Percentiles rank a stretch among this genome's conserved stretches.
These are phyloP conservation scores for Nitzschia putrida DNA, from an alignment of 108 stramenopile genomes.

Conservation along the genomic window DNA sequence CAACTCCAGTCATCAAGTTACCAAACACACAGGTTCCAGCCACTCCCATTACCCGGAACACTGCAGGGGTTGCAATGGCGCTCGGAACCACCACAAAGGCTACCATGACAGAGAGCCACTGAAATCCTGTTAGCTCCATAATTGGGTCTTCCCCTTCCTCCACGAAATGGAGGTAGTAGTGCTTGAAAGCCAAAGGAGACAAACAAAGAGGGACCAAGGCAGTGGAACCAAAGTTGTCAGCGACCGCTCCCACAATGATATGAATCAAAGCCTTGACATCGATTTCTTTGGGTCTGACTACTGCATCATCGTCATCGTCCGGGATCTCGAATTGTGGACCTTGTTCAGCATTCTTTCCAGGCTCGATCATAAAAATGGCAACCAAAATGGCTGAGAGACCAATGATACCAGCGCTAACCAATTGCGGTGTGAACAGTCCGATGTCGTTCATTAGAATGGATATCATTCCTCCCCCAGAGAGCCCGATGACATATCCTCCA, in stretches of 20 bases:
- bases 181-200: conserved; percentile 53
- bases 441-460: conserved; percentile 48
- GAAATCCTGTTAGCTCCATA: conserved; percentile 43
- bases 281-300: conserved; percentile 38
- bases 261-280: conserved; percentile 44
- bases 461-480: conserved; percentile 57
- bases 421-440: conserved; percentile 50
- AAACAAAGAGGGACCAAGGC: conserved; percentile 54
- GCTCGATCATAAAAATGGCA: conserved; percentile 42
- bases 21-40: conserved; percentile 55
- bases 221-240: conserved; percentile 57
- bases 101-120: conserved; percentile 54
- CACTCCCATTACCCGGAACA: conserved; percentile 43
- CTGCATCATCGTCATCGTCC: conserved; percentile 19
- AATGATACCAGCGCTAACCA: conserved; percentile 42
- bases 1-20: conserved; percentile 43
- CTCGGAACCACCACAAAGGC: conserved; percentile 52
- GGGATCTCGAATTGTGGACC: not conserved
- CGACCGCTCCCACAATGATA: conserved; percentile 46
- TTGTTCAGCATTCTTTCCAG: conserved; percentile 23
- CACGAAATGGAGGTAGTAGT: conserved; percentile 38
- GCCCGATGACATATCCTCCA: conserved; percentile 46
- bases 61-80: conserved; percentile 41
- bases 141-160: conserved; percentile 38
- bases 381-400: conserved; percentile 23